These are phyloP conservation scores for Wolfiporia cocos DNA, from an alignment of 1,284 basidiomycete species.

Conservation along the genomic window DNA sequence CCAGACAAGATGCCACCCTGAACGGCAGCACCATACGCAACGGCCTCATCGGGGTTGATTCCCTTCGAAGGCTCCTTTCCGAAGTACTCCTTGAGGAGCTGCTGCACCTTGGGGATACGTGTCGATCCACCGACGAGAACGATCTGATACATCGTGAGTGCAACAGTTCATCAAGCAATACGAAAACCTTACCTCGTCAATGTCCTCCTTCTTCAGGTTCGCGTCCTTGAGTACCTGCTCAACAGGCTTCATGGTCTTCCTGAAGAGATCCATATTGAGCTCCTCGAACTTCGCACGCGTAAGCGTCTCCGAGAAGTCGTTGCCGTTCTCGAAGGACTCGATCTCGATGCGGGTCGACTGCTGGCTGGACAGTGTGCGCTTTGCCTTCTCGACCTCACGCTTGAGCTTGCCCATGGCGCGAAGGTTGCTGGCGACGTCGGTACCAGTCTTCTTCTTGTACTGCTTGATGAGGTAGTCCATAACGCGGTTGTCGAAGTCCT, in stretches of 20 bases:
- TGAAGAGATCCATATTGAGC: constrained; percentile 97
- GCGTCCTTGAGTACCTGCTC: constrained; percentile 99
- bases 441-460: constrained; percentile 95
- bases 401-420: constrained; percentile 95
- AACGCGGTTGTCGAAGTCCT: constrained; percentile 97
- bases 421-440: constrained; percentile 83
- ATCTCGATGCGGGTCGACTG: constrained; percentile 72
- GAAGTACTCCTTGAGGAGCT: constrained; percentile 93
- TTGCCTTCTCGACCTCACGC: constrained; percentile 98
- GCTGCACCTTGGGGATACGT: constrained; percentile 98
- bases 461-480: constrained; percentile 89
- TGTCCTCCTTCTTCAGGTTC: constrained; percentile 94
- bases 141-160: constrained; percentile 34
- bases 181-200: constrained; percentile 69
- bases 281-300: constrained; percentile 99
- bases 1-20: constrained; percentile 89
- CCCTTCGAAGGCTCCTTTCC: constrained; percentile 90
- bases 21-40: constrained; percentile 75
- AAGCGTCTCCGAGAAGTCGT: constrained; percentile 95
- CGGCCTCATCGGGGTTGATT: constrained; percentile 79
- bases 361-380: constrained; percentile 88
- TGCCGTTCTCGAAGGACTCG: constrained; percentile 88
- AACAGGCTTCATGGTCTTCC: constrained; percentile 99
- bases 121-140: constrained; percentile 97
- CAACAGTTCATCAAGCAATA: not conserved